These are phyloP conservation scores for Brachypodium distachyon DNA, from an alignment of 202 grass and related monocot genomes.

Conservation along the genomic window DNA sequence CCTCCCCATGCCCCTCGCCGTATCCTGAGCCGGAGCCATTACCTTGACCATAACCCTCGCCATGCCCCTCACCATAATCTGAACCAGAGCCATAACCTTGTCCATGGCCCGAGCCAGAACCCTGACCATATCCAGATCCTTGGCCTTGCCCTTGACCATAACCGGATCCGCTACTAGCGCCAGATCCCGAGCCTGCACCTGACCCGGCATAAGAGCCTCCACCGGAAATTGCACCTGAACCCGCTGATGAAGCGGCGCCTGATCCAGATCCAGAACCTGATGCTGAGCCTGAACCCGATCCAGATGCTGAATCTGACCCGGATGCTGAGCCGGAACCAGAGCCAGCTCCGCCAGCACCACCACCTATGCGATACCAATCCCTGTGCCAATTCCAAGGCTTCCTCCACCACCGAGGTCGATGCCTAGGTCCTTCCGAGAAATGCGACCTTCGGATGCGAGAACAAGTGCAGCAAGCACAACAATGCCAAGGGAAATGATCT, in stretches of 20 bases:
- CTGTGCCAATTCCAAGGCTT: neutral
- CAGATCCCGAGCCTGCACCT: neutral
- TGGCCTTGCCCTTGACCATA: conserved; percentile 21
- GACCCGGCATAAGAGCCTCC: conserved; percentile 28
- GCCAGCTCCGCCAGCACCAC: conserved; percentile 8
- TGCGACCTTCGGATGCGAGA: conserved; percentile 19
- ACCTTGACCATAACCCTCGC: conserved; percentile 16
- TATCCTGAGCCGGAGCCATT: conserved; percentile 7
- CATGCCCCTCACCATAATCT: conserved; percentile 29
- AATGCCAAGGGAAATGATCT: conserved; percentile 5
- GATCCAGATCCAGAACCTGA: conserved; percentile 30
- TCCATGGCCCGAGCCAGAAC: conserved; percentile 29
- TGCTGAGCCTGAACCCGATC: neutral
- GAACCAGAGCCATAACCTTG: conserved; percentile 18
- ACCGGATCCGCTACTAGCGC: neutral
- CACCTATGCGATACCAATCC: conserved; percentile 35
- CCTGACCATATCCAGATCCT: conserved; percentile 24
- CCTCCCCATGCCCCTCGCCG: conserved; percentile 8
- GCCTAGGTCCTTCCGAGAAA: conserved; percentile 45
- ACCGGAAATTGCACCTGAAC: conserved; percentile 4
- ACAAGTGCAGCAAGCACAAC: conserved; percentile 25
- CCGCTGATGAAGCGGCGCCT: neutral
- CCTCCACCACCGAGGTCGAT: conserved; percentile 26
- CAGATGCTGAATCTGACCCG: conserved; percentile 11
- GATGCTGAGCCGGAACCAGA: conserved; percentile 8